phyloP scores from a whole-genome alignment of 2,329 filamentous ascomycete species.

The Alternaria alternata region DNA sequence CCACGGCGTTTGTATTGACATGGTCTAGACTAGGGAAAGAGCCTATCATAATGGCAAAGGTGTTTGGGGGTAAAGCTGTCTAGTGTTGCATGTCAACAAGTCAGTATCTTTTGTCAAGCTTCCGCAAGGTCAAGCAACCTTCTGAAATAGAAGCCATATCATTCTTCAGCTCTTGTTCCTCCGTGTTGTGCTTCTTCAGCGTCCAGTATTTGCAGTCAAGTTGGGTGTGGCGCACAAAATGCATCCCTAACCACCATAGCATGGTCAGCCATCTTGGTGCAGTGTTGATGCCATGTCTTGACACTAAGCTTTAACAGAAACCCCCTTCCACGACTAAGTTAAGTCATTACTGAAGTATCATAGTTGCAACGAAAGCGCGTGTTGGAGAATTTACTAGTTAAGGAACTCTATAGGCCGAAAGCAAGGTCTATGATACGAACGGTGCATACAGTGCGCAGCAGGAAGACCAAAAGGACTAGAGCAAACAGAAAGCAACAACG shows the following conservation, averaged over 20 bases:
- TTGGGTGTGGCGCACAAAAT: not conserved
- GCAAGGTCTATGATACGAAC: not conserved
- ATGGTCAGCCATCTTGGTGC: not conserved
- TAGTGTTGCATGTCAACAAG: constrained; percentile 3
- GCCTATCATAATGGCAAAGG: constrained; percentile 1
- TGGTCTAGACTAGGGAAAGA: not conserved
- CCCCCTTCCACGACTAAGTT: not conserved
- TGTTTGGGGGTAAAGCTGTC: not conserved
- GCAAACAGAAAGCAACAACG: too few relatives aligned
- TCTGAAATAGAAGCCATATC: not conserved
- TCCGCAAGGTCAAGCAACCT: not conserved
- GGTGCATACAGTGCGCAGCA: too few relatives aligned
- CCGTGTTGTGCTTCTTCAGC: not conserved
- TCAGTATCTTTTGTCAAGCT: not conserved
- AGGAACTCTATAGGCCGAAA: not conserved
- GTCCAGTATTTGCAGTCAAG: not conserved
- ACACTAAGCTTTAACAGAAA: not conserved
- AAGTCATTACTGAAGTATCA: not conserved
- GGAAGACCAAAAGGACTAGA: too few relatives aligned
- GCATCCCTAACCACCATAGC: not conserved
- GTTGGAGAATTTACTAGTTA: not conserved
- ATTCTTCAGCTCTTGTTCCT: not conserved
- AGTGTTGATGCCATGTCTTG: not conserved
- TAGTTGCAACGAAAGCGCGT: not conserved
- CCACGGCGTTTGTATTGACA: not conserved